Conservation (phyloP, 2,329 filamentous ascomycete species). For the Exophiala sp. region DNA sequence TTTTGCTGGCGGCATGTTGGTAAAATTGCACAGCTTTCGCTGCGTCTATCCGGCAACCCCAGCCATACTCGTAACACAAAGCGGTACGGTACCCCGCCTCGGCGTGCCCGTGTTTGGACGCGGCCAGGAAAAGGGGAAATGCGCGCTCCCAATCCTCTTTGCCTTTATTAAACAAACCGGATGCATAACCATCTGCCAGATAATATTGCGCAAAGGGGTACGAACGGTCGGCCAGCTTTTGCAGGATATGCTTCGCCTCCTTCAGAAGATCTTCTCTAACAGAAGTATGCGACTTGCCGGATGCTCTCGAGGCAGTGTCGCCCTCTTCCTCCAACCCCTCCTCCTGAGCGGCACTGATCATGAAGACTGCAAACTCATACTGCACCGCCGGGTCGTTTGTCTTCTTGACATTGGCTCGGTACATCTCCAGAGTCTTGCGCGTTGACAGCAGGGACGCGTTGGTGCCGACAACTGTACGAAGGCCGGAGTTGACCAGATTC, state of each 20-base stretch:
- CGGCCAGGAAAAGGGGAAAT: slow-evolving; percentile 85
- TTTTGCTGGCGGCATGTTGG: slow-evolving; percentile 81
- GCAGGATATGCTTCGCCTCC: slow-evolving; percentile 84
- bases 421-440: slow-evolving; percentile 96
- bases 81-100: slow-evolving; percentile 92
- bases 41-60: slow-evolving; percentile 86
- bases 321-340: slow-evolving; percentile 51
- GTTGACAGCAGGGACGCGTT: slow-evolving; percentile 87
- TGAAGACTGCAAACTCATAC: slow-evolving; percentile 93
- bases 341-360: slow-evolving; percentile 83
- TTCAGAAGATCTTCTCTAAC: slow-evolving; percentile 63
- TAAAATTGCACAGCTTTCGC: slow-evolving; percentile 92
- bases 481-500: slow-evolving; percentile 70
- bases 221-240: slow-evolving; percentile 75
- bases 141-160: slow-evolving; percentile 87
- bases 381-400: slow-evolving; percentile 84
- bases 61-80: slow-evolving; percentile 95
- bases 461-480: slow-evolving; percentile 73
- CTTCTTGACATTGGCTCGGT: slow-evolving; percentile 93
- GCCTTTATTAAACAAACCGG: slow-evolving; percentile 89
- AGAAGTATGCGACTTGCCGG: slow-evolving; percentile 46
- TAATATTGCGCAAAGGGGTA: slow-evolving; percentile 99
- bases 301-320: slow-evolving; percentile 32
- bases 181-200: slow-evolving; percentile 87
- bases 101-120: slow-evolving; percentile 93